Evolutionary conservation across 202 grass and related monocot genomes (phyloP), one percentile per base, ranked within the genome.

Genomic region (Bolboschoenoplectus hybrid): DNA sequence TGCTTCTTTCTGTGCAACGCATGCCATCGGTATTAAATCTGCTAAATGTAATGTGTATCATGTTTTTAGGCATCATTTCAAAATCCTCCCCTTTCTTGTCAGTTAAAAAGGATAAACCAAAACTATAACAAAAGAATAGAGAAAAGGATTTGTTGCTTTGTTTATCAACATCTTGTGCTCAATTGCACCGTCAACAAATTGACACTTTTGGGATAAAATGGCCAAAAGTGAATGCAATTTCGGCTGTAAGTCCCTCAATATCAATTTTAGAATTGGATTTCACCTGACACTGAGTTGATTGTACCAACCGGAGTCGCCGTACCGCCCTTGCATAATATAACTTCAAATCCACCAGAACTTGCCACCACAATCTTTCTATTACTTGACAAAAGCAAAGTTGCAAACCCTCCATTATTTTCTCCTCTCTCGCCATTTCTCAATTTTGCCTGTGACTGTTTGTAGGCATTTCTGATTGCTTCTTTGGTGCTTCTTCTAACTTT

Each of bases 291-390:
- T 9, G 83, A 13, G 6, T 61, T 61, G 34, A 46, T 43, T 74
- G 39, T 67, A 71, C 85, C 85, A 67, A 81, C 40, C 2, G 64
- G 61, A 51, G 61, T 26, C 3, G 63, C 85, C 17, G 26, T 40
- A 20, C 85, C 49, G 34, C 63, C 75, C 63, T 86, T 86, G 67
- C 85, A 86, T n/a, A 81, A 64, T 68, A 86, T 39, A 12, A 68
- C 63, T 81, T 58, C 51, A 68, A 58, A 86, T 81, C 85, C 63
- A 12, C 75, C 63, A 58, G 79, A 70, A 69, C 20, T 12, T 61
- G 85, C 85, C 44, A 67, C 85, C 20, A 86, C 16, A 80, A 81
- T 69, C n/a, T 81, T 66, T 79, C 44, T 86, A 34, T 73, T 45
- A 61, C 79, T 81, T 36, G 74, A 80, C 40, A 86, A 53, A 60